These are phyloP conservation scores for Mycena vitilis DNA, from an alignment of 768 basidiomycete species.

Conservation along the genomic window DNA sequence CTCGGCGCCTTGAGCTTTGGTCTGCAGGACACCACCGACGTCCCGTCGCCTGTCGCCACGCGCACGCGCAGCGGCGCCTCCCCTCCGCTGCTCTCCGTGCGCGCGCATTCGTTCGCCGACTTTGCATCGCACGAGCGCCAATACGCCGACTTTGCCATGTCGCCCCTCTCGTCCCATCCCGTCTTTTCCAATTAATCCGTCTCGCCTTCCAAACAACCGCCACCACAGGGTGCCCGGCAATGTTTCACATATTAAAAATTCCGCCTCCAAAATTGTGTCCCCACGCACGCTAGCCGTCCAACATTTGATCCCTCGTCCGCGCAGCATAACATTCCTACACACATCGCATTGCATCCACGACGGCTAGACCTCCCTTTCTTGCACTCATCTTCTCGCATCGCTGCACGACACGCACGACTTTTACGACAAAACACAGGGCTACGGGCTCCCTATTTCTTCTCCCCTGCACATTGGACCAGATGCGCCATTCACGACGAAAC, in stretches of 20 bases:
- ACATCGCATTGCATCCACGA: constrained; percentile 37
- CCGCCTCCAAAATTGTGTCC: constrained; percentile 28
- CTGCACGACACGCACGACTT: constrained; percentile 52
- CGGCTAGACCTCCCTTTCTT: constrained; percentile 41
- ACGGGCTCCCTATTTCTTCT: constrained; percentile 36
- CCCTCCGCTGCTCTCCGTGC: constrained; percentile 50
- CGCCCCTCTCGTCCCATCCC: constrained; percentile 52
- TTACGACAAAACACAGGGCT: constrained; percentile 39
- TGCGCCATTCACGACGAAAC: constrained; percentile 21
- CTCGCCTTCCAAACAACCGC: constrained; percentile 11
- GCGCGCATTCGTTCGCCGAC: constrained; percentile 59
- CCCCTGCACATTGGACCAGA: constrained; percentile 40
- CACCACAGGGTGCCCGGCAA: constrained; percentile 31
- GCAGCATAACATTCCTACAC: constrained; percentile 36
- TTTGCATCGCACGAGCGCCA: constrained; percentile 48
- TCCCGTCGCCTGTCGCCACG: constrained; percentile 43
- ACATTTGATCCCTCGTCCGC: constrained; percentile 26
- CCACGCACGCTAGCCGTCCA: constrained; percentile 33
- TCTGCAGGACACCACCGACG: constrained; percentile 48
- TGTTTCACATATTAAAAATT: constrained; percentile 13
- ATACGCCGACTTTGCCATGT: constrained; percentile 53
- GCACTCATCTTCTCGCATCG: constrained; percentile 47
- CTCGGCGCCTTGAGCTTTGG: constrained; percentile 38
- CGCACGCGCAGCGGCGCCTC: constrained; percentile 45
- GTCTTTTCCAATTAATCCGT: constrained; percentile 33